phyloP scores from a whole-genome alignment of 495 filamentous ascomycete genomes.

The Neurospora discreta region DNA sequence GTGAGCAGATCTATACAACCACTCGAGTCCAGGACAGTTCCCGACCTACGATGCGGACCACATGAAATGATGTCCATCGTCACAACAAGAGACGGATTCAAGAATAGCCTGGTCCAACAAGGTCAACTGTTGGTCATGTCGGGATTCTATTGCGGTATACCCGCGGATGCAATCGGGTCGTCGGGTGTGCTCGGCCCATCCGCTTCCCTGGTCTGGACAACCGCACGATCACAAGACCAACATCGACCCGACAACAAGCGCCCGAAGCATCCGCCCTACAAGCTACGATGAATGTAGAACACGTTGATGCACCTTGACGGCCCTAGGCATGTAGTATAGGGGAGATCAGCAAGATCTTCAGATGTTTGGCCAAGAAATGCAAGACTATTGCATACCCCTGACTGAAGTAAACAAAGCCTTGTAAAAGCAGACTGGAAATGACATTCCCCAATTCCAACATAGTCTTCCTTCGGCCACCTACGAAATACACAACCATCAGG shows the following conservation, averaged over 20 bases:
- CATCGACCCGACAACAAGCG: neutral
- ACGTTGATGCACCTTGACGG: neutral
- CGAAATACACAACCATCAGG: neutral
- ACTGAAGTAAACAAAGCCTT: neutral
- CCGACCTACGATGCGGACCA: neutral
- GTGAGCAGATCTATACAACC: neutral
- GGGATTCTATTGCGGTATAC: neutral
- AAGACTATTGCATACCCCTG: neutral
- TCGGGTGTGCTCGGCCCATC: neutral
- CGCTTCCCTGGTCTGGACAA: neutral
- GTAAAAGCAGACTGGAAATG: neutral
- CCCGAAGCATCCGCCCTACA: neutral
- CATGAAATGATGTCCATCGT: neutral
- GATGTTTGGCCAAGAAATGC: neutral
- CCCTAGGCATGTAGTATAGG: neutral
- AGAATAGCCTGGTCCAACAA: neutral
- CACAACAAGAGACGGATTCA: neutral
- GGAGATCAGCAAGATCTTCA: neutral
- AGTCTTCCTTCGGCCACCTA: neutral
- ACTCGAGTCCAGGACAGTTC: neutral
- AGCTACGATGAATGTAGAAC: neutral
- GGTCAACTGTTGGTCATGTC: neutral
- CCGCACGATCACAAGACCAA: neutral
- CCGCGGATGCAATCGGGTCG: neutral
- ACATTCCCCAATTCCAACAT: neutral